phyloP scores from a whole-genome alignment of 257 asterid genomes.

The Scutellaria baicalensis region DNA sequence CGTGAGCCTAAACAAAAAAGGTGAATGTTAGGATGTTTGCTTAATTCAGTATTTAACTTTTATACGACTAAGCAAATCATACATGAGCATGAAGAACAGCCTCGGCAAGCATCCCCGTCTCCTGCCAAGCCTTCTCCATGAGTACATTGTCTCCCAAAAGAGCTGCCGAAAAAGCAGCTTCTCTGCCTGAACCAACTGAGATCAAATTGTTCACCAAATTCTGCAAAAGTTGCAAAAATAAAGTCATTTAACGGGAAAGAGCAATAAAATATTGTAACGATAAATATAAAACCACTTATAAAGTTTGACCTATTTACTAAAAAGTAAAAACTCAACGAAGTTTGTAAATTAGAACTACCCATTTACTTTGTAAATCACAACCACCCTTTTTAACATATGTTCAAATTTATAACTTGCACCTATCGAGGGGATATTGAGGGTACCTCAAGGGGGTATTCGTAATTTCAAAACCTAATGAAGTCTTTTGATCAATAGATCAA shows the following conservation, averaged over 20 bases:
- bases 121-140: constrained; percentile 99
- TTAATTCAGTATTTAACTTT: constrained; percentile 1
- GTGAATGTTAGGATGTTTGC: constrained; percentile 1
- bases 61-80: constrained; percentile 8
- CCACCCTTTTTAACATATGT: neutral
- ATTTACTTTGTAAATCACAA: neutral
- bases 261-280: neutral
- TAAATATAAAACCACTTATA: no score
- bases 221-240: constrained; percentile 38
- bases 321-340: neutral
- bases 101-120: constrained; percentile 99
- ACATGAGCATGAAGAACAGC: constrained; percentile 97
- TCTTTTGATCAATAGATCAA: neutral
- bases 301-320: neutral
- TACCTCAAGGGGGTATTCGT: neutral
- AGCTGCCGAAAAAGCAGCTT: constrained; percentile 97
- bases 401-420: neutral
- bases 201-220: constrained; percentile 82
- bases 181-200: constrained; percentile 92
- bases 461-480: neutral
- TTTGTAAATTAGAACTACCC: neutral
- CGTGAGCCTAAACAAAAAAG: constrained; percentile 63
- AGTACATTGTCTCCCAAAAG: constrained; percentile 93
- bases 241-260: neutral
- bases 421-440: neutral